Conservation (phyloP, 2,329 filamentous ascomycete genomes). For the Arthrobotrys pseudoclavata region DNA sequence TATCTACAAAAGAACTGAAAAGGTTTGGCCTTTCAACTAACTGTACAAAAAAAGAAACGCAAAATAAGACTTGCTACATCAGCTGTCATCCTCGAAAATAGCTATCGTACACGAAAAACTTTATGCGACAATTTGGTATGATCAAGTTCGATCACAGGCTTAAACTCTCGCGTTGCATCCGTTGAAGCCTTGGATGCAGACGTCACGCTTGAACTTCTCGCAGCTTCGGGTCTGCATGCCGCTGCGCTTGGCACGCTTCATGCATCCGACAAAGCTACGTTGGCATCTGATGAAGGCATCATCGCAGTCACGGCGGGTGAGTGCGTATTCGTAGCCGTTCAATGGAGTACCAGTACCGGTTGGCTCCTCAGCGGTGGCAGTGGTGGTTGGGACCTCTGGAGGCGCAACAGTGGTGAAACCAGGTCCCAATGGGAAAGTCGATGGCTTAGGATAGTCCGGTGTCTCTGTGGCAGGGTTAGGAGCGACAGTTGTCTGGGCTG, state of each 20-base stretch:
- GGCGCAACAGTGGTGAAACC: constrained; percentile 36
- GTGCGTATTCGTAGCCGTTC: constrained; percentile 37
- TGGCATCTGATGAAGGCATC: constrained; percentile 45
- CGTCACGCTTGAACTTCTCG: constrained; percentile 55
- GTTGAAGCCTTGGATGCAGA: constrained; percentile 40
- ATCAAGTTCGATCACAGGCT: background rate
- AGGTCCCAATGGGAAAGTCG: constrained; percentile 21
- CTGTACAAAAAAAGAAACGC: constrained; percentile 12
- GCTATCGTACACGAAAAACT: constrained; percentile 34
- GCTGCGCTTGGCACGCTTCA: constrained; percentile 56
- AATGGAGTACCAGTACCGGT: constrained; percentile 45
- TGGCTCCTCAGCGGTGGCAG: constrained; percentile 21
- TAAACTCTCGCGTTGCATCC: constrained; percentile 49
- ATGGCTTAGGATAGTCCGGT: constrained; percentile 3
- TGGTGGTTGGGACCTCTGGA: constrained; percentile 29
- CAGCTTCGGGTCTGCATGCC: constrained; percentile 54
- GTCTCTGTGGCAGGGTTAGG: background rate
- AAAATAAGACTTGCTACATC: constrained; percentile 15
- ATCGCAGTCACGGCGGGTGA: constrained; percentile 54
- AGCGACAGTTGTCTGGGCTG: background rate
- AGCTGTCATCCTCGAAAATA: constrained; percentile 17
- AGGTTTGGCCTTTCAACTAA: background rate
- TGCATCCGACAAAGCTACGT: constrained; percentile 44
- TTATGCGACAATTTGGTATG: background rate
- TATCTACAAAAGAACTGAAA: constrained; percentile 57